Base-by-base conservation (phyloP, 495 filamentous ascomycete species). In the Achaetomiella virescens region DNA sequence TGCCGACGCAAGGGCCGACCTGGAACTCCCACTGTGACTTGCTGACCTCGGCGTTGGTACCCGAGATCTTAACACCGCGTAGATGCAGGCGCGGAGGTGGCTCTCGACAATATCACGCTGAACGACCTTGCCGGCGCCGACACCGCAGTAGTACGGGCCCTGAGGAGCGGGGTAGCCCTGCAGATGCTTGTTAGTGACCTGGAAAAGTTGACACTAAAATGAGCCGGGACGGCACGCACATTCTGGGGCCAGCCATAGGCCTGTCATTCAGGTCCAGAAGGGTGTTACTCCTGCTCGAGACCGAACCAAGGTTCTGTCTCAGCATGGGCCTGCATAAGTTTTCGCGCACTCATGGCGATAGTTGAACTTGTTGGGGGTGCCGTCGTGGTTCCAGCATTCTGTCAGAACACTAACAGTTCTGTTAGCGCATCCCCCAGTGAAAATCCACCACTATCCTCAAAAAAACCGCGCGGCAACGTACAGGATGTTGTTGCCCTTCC, bases 11-110 rank as follows among this genome's bases (percentile, higher is more conserved):
- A 60, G 95, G 95, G 59, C 95, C 93, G 66, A 98, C 88, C 74
- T 98, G 93, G 87, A 91, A 97, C 77, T 98, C 93, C 93, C 93
- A 98, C 74, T 98, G 93, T 57, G 88, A 91, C 54, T 93, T 90
- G 61, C 65, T 69, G 69, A 98, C 93, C 84, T 98, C 93, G 47
- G 93, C 93, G 77, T 98, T 98, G 78, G 92, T 96, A 74, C 93
- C 93, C 31, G 93, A 96, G 75, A 98, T 96, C 66, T 91, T 85
- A 73, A 98, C 80, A 62, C 86, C 86, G 91, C 83, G 72, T 86
- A 96, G 73, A 98, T 63, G 82, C 93, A 98, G 62, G 90, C 90
- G 75, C 92, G 92, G 86, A 95, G 96, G 81, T 98, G 93, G 55
- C 93, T 88, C 78, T 97, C 93, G 62, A 98, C 91, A 62, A 98